A percentile compares a stretch with the other conserved stretches of the same genome.
Evolutionary conservation across 176 grass and related monocot species (phyloP).

Genomic region (Oryza rufipogon): DNA sequence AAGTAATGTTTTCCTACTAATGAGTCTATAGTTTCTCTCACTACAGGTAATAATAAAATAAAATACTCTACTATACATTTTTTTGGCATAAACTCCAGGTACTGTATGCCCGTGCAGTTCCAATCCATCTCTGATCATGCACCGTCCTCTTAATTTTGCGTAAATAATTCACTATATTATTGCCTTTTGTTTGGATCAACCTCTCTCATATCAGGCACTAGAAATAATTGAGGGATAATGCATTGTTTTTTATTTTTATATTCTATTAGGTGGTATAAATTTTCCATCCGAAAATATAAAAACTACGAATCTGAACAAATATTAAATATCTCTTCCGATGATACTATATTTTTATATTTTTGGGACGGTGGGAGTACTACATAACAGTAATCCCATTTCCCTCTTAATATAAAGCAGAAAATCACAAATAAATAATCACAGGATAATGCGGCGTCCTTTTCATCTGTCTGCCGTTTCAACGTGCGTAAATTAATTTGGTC

Average conservation of each 20-base stretch:
- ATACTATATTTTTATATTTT: too few species aligned
- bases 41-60: neutral
- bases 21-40: neutral
- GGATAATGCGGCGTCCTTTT: constrained; percentile 26
- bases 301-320: too few species aligned
- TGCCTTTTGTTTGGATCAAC: neutral
- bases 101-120: neutral
- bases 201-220: neutral
- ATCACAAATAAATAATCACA: neutral
- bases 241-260: too few species aligned
- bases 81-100: neutral
- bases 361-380: too few species aligned
- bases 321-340: too few species aligned
- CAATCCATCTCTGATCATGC: neutral
- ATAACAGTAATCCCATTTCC: neutral
- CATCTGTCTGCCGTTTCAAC: constrained; percentile 29
- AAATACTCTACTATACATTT: neutral
- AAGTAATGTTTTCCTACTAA: neutral
- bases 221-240: neutral
- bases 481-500: constrained; percentile 43
- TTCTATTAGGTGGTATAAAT: too few species aligned
- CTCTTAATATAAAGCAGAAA: neutral
- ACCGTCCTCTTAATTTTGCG: neutral
- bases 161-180: neutral
- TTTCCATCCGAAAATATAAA: too few species aligned